Base-by-base conservation (phyloP, 169 alveolate species). In the Eimeria zaria region DNA sequence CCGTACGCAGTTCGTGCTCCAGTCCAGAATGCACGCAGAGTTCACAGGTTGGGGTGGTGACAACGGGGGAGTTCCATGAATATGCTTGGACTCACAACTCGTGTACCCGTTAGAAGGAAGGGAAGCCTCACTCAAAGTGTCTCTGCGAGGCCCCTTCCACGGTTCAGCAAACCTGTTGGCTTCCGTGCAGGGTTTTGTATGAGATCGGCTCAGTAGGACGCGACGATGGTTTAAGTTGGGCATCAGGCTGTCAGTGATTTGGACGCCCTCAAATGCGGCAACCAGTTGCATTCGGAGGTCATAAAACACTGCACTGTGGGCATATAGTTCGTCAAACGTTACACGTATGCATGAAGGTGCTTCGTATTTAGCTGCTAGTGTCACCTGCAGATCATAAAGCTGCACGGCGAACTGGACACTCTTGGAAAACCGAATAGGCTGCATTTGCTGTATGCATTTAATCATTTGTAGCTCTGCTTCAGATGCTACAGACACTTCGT, bases 281-380 rank as follows among this genome's bases (percentile, higher is more conserved):
- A 87, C 93, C 27, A 55, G 5, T 27, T 69, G 73, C 81, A 62
- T 87, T 4, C 93, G 93, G 67, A 87, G 93, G 44, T 87, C 93
- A 51, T 87, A 87, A 30, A 55, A 87, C 93, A 62, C 12, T 87
- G 93, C 93, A 62, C 16, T 44, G 48, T 87, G 93, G 62, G 93
- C 51, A 74, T 87, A 62, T 39, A 87, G 22, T 64, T 87, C 81
- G 44, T 41, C 62, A 33, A 62, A 58, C 27, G 20, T 62, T 74
- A 87, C 58, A 46, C 78, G 81, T 39, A 87, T 87, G 81, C 78
- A 87, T 11, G 78, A 81, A 87, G 93, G 78, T 8, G 93, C 93
- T 44, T 87, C 93, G 73, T 87, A 87, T 5, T 58, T 83, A 62
- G 93, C 83, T 9, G 83, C 78, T 16, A 87, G 62, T 24, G 93